Conservation (phyloP, 1,284 basidiomycete species). For the Tilletia indica region DNA sequence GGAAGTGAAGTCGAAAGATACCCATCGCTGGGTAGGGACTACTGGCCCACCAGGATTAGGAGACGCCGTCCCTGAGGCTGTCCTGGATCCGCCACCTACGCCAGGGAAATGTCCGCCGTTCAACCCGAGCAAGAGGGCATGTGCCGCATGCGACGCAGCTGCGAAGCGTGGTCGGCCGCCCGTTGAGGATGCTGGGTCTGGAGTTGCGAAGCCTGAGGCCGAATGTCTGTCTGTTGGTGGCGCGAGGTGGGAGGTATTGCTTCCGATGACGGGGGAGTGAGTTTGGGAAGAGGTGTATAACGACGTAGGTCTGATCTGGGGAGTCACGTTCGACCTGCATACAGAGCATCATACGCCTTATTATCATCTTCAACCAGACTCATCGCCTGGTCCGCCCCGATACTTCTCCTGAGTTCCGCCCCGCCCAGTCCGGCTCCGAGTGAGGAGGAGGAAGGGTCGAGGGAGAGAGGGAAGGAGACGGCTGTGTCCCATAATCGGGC, state of each 20-base stretch:
- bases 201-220: neutral
- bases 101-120: neutral
- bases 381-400: slow-evolving; percentile 71
- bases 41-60: neutral
- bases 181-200: neutral
- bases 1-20: neutral
- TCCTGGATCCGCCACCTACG: neutral
- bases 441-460: neutral
- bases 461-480: neutral
- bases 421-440: slow-evolving; percentile 58
- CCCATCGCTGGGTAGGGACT: slow-evolving; percentile 13
- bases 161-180: slow-evolving; percentile 9
- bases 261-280: neutral
- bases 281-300: neutral
- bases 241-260: neutral
- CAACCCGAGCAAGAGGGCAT: slow-evolving; percentile 1
- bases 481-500: slow-evolving; percentile 82
- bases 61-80: slow-evolving; percentile 2
- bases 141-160: slow-evolving; percentile 13
- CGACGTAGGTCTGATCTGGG: neutral
- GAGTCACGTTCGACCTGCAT: neutral
- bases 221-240: neutral
- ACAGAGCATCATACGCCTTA: slow-evolving; percentile 17
- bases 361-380: slow-evolving; percentile 66
- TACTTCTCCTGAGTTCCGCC: slow-evolving; percentile 80